Evolutionary conservation across 2,329 filamentous ascomycete species (phyloP).

Genomic region (Blastomyces silverae): DNA sequence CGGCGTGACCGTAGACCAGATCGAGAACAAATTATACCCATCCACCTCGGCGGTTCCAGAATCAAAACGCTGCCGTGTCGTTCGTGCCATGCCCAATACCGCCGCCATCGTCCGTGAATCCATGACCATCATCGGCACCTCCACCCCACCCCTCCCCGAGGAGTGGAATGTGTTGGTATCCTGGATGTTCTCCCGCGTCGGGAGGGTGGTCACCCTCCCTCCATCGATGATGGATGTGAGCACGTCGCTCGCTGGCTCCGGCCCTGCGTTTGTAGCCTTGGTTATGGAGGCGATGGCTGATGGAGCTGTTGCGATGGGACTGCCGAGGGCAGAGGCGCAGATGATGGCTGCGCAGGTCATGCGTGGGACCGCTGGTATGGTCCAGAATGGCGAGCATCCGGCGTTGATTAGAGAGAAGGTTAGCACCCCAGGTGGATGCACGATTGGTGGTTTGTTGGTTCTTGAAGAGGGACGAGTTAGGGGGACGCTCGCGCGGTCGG

Average conservation of each 20-base stretch:
- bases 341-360: slow-evolving; percentile 58
- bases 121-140: slow-evolving; percentile 71
- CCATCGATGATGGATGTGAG: slow-evolving; percentile 50
- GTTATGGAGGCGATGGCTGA: slow-evolving; percentile 55
- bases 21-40: slow-evolving; percentile 59
- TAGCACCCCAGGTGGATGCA: slow-evolving; percentile 56
- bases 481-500: slow-evolving; percentile 49
- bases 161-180: slow-evolving; percentile 42
- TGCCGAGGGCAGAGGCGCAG: slow-evolving; percentile 54
- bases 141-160: slow-evolving; percentile 42
- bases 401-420: slow-evolving; percentile 56
- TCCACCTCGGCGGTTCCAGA: slow-evolving; percentile 40
- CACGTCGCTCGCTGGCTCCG: slow-evolving; percentile 55
- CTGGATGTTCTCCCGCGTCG: slow-evolving; percentile 53
- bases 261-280: slow-evolving; percentile 55
- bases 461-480: slow-evolving; percentile 53
- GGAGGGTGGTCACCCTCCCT: slow-evolving; percentile 46
- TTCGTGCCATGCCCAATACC: slow-evolving; percentile 80
- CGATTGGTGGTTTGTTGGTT: slow-evolving; percentile 55
- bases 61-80: slow-evolving; percentile 46
- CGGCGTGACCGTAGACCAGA: slow-evolving; percentile 63
- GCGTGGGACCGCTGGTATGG: slow-evolving; percentile 52
- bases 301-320: slow-evolving; percentile 56
- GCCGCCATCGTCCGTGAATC: slow-evolving; percentile 69
- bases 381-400: slow-evolving; percentile 54